Evolutionary conservation across 2,329 filamentous ascomycete species (phyloP).

Genomic region (Coleophoma crateriformis): DNA sequence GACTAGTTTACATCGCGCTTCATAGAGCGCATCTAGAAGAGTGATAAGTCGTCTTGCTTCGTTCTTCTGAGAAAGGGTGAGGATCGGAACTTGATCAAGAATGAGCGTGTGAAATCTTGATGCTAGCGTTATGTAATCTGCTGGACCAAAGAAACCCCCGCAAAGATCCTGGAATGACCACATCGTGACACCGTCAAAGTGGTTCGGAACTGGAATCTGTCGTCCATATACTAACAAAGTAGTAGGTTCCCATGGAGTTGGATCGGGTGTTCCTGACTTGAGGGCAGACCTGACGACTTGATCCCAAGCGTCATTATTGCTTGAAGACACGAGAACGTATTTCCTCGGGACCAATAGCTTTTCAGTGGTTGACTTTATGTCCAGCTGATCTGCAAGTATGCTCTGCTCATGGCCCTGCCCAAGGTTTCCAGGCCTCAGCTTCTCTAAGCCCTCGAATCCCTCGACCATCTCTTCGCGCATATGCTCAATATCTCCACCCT

Average conservation of each 20-base stretch:
- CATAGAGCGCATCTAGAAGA: conserved; percentile 73
- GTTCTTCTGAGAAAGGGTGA: conserved; percentile 68
- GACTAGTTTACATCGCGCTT: conserved; percentile 72
- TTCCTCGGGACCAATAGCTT: conserved; percentile 16
- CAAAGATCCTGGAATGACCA: conserved; percentile 69
- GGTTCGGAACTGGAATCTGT: conserved; percentile 50
- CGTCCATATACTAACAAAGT: conserved; percentile 57
- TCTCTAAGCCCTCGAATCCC: conserved; percentile 10
- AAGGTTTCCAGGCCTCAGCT: conserved; percentile 1
- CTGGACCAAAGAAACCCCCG: conserved; percentile 60
- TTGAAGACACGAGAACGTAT: conserved; percentile 17
- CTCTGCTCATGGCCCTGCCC: conserved; percentile 3
- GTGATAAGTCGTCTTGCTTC: conserved; percentile 78
- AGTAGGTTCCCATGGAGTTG: conserved; percentile 36
- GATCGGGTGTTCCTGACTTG: conserved; percentile 8
- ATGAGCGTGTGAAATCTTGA: conserved; percentile 76
- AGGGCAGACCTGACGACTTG: conserved; percentile 13
- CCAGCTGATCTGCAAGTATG: background rate
- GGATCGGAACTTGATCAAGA: conserved; percentile 61
- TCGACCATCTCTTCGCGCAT: conserved; percentile 27
- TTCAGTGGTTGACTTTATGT: conserved; percentile 1
- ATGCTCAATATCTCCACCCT: conserved; percentile 20
- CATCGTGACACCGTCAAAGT: conserved; percentile 50
- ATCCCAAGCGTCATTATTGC: conserved; percentile 18
- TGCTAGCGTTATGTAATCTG: conserved; percentile 78